A percentile compares a stretch with the other conserved stretches of the same genome.
Evolutionary conservation across 768 basidiomycete species (phyloP).

Genomic region (Lactarius vividus): DNA sequence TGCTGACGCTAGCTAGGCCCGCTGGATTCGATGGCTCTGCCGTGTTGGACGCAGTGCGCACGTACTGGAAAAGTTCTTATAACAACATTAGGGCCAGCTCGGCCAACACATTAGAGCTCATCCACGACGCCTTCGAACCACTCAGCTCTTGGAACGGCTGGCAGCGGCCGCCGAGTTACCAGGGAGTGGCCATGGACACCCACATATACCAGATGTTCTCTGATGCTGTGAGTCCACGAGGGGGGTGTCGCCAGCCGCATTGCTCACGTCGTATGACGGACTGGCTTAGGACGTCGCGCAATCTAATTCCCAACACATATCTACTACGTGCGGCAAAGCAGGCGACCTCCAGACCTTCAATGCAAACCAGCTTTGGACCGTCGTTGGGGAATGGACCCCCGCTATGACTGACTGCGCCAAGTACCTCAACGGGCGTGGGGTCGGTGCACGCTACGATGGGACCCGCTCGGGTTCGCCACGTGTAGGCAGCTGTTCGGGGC

Average conservation of each 20-base stretch:
- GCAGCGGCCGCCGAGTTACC: conserved; percentile 46
- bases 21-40: conserved; percentile 59
- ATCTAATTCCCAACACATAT: conserved; percentile 56
- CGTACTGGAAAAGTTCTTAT: conserved; percentile 76
- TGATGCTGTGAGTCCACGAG: conserved; percentile 39
- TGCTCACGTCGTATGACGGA: neutral
- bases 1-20: conserved; percentile 46
- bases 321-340: conserved; percentile 50
- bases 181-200: conserved; percentile 77
- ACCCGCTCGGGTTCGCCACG: conserved; percentile 53
- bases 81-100: conserved; percentile 59
- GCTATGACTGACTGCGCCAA: conserved; percentile 74
- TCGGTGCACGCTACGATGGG: conserved; percentile 61
- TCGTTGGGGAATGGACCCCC: conserved; percentile 88
- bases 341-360: conserved; percentile 46
- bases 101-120: conserved; percentile 62
- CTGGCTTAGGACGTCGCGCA: conserved; percentile 45
- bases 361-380: conserved; percentile 60
- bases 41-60: conserved; percentile 46
- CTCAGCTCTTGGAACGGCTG: conserved; percentile 69
- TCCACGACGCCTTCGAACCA: conserved; percentile 80
- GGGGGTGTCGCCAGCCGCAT: neutral
- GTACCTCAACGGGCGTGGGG: conserved; percentile 81
- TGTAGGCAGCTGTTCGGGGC: conserved; percentile 71
- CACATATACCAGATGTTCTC: conserved; percentile 80